These are phyloP conservation scores for Picea sitchensis DNA, from an alignment of 75 land plant species.

Conservation along the genomic window DNA sequence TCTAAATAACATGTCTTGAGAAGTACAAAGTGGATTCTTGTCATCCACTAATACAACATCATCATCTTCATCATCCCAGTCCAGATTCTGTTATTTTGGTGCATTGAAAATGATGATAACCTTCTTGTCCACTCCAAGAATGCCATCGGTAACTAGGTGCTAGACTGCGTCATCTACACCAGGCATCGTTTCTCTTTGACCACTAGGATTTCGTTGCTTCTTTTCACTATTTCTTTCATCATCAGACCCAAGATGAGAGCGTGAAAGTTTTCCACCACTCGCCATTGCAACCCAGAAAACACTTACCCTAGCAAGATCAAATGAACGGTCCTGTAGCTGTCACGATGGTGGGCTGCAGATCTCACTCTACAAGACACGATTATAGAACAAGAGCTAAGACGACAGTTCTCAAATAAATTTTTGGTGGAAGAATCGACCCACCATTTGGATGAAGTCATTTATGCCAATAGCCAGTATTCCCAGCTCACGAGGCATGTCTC, in stretches of 20 bases:
- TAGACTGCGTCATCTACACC: conserved; percentile 48
- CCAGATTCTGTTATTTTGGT: neutral
- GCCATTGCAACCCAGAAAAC: neutral
- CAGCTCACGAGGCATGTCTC: too few relatives aligned
- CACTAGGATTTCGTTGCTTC: conserved; percentile 23
- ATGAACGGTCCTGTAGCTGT: too few relatives aligned
- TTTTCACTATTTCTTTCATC: conserved; percentile 17
- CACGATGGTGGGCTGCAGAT: too few relatives aligned
- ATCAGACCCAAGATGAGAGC: conserved; percentile 15
- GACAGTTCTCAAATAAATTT: too few relatives aligned
- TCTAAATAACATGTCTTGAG: conserved; percentile 72
- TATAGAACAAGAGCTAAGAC: too few relatives aligned
- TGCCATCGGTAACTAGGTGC: conserved; percentile 59
- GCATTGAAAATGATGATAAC: conserved; percentile 58
- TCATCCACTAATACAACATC: conserved; percentile 15
- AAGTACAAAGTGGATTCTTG: conserved; percentile 34
- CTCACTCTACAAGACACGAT: too few relatives aligned
- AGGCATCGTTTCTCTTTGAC: neutral
- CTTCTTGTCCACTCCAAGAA: conserved; percentile 76
- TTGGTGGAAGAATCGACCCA: too few relatives aligned
- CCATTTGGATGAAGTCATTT: too few relatives aligned
- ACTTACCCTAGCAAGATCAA: too few relatives aligned
- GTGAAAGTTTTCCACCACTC: conserved; percentile 25
- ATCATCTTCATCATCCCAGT: neutral
- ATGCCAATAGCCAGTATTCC: too few relatives aligned